Evolutionary conservation across 228 moss, liverwort and hornwort genomes (phyloP).

Genomic region (Sphagnum fallax): DNA sequence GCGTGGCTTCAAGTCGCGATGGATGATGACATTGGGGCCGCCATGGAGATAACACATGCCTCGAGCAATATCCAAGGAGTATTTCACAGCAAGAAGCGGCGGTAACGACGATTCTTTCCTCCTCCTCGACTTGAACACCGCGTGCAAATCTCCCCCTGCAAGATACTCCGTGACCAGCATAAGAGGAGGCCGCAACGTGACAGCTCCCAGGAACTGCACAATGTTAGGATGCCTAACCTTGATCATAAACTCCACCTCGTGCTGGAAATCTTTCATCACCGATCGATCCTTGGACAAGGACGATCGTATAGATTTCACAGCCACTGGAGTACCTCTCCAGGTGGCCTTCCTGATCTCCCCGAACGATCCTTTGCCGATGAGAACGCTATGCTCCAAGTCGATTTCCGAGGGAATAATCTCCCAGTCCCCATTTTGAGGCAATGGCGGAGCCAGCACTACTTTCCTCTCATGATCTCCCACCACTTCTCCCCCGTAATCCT

Average conservation of each 20-base stretch:
- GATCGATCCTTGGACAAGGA: slow-evolving; percentile 70
- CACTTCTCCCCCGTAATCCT: slow-evolving; percentile 31
- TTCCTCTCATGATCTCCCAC: slow-evolving; percentile 34
- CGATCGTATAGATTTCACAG: slow-evolving; percentile 77
- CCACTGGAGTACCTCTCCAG: slow-evolving; percentile 87
- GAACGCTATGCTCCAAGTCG: slow-evolving; percentile 31
- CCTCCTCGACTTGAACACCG: slow-evolving; percentile 20
- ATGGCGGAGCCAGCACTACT: slow-evolving; percentile 40
- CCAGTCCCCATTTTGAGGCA: slow-evolving; percentile 56
- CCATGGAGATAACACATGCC: slow-evolving; percentile 82
- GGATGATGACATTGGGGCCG: slow-evolving; percentile 66
- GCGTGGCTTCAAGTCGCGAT: slow-evolving; percentile 85
- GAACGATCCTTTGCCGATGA: slow-evolving; percentile 84
- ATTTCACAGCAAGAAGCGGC: slow-evolving; percentile 37
- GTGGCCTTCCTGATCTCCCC: slow-evolving; percentile 74
- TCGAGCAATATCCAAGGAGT: slow-evolving; percentile 77
- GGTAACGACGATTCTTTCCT: slow-evolving; percentile 17
- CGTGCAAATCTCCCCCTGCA: slow-evolving; percentile 71
- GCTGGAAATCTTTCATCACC: slow-evolving; percentile 77
- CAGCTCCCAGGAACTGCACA: slow-evolving; percentile 94
- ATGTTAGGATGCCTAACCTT: slow-evolving; percentile 77
- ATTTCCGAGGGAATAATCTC: slow-evolving; percentile 71
- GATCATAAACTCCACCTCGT: slow-evolving; percentile 80
- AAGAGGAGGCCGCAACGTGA: slow-evolving; percentile 60
- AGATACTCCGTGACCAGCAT: slow-evolving; percentile 81